Conservation (phyloP, 345 rosid genomes). For the Melastoma malabathricum region DNA sequence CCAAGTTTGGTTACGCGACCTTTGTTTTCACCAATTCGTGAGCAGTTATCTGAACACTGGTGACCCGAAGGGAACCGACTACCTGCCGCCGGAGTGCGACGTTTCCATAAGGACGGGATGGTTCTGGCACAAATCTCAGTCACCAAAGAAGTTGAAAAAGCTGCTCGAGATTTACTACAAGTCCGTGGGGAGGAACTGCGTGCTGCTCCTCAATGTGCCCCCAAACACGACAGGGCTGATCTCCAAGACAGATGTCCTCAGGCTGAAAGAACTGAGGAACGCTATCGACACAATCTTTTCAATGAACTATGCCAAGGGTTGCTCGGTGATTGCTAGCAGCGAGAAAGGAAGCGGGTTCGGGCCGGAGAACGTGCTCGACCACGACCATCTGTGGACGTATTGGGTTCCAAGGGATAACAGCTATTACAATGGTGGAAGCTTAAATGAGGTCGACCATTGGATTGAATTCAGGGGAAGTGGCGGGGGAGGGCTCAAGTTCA, state of each 20-base stretch:
- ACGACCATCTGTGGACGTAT: slow-evolving; percentile 53
- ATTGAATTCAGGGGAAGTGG: slow-evolving; percentile 20
- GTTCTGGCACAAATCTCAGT: slow-evolving; percentile 59
- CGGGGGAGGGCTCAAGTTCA: slow-evolving; percentile 31
- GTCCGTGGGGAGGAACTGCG: slow-evolving; percentile 56
- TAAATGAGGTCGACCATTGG: slow-evolving; percentile 21
- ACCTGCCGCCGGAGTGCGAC: slow-evolving; percentile 66
- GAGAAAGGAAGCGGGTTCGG: slow-evolving; percentile 55
- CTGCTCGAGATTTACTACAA: slow-evolving; percentile 49
- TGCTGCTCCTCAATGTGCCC: slow-evolving; percentile 51
- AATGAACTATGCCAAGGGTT: slow-evolving; percentile 28
- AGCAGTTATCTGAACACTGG: slow-evolving; percentile 46
- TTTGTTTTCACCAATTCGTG: slow-evolving; percentile 2
- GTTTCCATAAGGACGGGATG: slow-evolving; percentile 50
- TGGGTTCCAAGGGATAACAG: slow-evolving; percentile 35
- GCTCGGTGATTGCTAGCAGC: slow-evolving; percentile 34
- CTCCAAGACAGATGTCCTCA: slow-evolving; percentile 27
- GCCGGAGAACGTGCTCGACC: slow-evolving; percentile 40
- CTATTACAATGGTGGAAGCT: neutral
- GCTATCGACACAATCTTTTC: slow-evolving; percentile 41
- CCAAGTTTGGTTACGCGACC: neutral
- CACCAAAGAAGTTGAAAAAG: slow-evolving; percentile 37
- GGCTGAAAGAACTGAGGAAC: slow-evolving; percentile 27
- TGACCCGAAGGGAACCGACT: slow-evolving; percentile 44
- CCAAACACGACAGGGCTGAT: slow-evolving; percentile 59